phyloP scores from a whole-genome alignment of 176 grass and related monocot species.

The Carex myosuroides region DNA sequence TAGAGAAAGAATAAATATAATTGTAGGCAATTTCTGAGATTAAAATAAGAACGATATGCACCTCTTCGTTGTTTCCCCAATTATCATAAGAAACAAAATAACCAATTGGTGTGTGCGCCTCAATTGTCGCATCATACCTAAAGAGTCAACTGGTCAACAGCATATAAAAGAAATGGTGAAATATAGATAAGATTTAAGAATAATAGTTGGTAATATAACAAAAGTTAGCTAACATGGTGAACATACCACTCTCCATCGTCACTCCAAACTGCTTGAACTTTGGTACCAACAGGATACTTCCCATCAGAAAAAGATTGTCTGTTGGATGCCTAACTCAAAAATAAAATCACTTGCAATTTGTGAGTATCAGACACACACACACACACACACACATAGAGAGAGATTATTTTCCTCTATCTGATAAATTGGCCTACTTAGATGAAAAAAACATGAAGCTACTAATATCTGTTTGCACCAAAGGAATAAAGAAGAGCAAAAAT shows the following conservation, averaged over 20 bases:
- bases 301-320: constrained; percentile 7
- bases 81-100: constrained; percentile 71
- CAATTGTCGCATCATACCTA: constrained; percentile 93
- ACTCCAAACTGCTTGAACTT: constrained; percentile 44
- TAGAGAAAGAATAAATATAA: background rate
- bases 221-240: background rate
- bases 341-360: background rate
- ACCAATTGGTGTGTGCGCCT: constrained; percentile 58
- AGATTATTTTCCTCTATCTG: background rate
- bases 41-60: constrained; percentile 22
- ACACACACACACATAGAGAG: background rate
- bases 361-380: background rate
- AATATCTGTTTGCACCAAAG: background rate
- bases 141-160: constrained; percentile 49
- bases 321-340: constrained; percentile 14
- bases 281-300: constrained; percentile 29
- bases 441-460: background rate
- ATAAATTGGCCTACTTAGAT: background rate
- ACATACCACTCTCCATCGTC: constrained; percentile 47
- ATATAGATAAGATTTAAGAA: background rate
- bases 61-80: constrained; percentile 96
- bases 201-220: background rate
- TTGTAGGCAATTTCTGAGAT: background rate
- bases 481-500: background rate
- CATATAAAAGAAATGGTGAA: constrained; percentile 44